These are phyloP conservation scores for Graphilbum fragrans DNA, from an alignment of 2,329 filamentous ascomycete species.

Conservation along the genomic window DNA sequence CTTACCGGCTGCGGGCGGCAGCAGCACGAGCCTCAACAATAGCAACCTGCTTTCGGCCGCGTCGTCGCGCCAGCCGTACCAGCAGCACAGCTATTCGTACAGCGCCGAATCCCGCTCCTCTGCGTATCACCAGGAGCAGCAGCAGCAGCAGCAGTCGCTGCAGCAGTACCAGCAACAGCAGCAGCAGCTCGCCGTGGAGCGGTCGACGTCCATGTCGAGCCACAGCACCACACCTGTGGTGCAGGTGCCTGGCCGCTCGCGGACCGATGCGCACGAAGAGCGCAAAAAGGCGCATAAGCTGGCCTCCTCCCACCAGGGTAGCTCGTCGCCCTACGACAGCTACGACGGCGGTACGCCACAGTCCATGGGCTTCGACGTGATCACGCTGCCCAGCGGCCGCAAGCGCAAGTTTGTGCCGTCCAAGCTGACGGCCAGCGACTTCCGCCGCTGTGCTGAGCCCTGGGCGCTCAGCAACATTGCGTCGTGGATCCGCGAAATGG, in stretches of 20 bases:
- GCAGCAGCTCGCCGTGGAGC: slow-evolving; percentile 39
- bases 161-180: slow-evolving; percentile 42
- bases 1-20: slow-evolving; percentile 46
- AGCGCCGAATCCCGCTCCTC: slow-evolving; percentile 32
- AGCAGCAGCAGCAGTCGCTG: slow-evolving; percentile 33
- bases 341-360: slow-evolving; percentile 43
- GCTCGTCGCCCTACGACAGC: slow-evolving; percentile 31
- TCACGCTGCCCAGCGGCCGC: slow-evolving; percentile 63
- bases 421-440: slow-evolving; percentile 70
- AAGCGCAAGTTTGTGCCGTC: slow-evolving; percentile 72
- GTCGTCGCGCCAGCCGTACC: slow-evolving; percentile 32
- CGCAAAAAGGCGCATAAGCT: slow-evolving; percentile 42
- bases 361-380: slow-evolving; percentile 64
- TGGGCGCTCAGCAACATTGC: slow-evolving; percentile 90
- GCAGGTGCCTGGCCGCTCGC: slow-evolving; percentile 75
- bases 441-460: slow-evolving; percentile 74
- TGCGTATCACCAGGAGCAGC: slow-evolving; percentile 27
- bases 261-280: slow-evolving; percentile 80
- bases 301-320: slow-evolving; percentile 33
- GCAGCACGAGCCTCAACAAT: slow-evolving; percentile 21
- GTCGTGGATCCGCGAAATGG: slow-evolving; percentile 76
- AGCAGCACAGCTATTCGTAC: slow-evolving; percentile 37
- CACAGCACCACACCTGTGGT: slow-evolving; percentile 72
- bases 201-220: slow-evolving; percentile 73
- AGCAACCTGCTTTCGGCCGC: slow-evolving; percentile 33